Evolutionary conservation across 768 basidiomycete species (phyloP).

Genomic region (Wakefieldia striispora): DNA sequence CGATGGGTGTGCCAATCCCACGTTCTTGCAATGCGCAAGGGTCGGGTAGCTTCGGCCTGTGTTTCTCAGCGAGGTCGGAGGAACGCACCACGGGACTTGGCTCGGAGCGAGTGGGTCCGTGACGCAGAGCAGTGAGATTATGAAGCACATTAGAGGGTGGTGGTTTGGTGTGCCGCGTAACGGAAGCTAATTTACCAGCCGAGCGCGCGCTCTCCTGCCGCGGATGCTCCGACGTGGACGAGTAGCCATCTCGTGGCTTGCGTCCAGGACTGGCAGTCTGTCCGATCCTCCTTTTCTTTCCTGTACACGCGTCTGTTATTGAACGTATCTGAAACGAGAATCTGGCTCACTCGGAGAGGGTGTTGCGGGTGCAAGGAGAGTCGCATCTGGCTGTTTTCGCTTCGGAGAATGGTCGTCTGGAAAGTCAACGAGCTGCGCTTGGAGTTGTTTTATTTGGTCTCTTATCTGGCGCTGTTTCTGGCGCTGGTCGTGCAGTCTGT

Average conservation of each 20-base stretch:
- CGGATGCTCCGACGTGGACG: constrained; percentile 12
- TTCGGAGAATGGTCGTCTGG: constrained; percentile 43
- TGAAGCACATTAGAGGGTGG: constrained; percentile 53
- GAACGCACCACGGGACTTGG: constrained; percentile 30
- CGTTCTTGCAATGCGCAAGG: constrained; percentile 7
- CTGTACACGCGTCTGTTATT: constrained; percentile 14
- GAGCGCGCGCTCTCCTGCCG: constrained; percentile 14
- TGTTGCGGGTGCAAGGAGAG: constrained; percentile 44
- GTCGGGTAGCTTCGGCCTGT: constrained; percentile 12
- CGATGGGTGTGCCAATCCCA: constrained; percentile 1
- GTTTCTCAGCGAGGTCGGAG: constrained; percentile 21
- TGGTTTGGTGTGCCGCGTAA: constrained; percentile 28
- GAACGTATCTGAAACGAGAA: background rate
- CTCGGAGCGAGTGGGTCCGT: constrained; percentile 17
- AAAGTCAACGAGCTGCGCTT: constrained; percentile 49
- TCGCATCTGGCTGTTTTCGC: constrained; percentile 41
- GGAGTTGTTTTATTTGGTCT: constrained; percentile 52
- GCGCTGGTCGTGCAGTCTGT: constrained; percentile 37
- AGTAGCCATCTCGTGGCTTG: constrained; percentile 10
- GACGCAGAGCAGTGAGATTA: constrained; percentile 44
- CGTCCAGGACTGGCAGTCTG: constrained; percentile 24
- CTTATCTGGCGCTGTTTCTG: constrained; percentile 48
- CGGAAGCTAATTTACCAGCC: background rate
- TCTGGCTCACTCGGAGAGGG: constrained; percentile 68
- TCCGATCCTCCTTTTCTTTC: constrained; percentile 46